phyloP scores from a whole-genome alignment of 192 early-diverging fungal genomes.

The Nowakowskiella sp. region DNA sequence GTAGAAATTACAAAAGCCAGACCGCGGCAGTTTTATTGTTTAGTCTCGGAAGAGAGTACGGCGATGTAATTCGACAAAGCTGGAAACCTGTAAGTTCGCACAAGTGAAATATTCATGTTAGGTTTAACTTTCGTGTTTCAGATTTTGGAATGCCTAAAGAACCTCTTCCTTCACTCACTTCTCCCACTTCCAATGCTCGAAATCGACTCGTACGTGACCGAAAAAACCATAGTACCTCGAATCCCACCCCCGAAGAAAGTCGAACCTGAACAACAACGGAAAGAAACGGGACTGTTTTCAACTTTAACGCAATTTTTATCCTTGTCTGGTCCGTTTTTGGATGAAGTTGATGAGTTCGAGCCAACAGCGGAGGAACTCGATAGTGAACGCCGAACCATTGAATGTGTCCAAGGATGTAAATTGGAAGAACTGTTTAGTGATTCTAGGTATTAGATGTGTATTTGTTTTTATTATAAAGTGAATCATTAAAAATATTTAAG shows the following conservation, averaged over 20 bases:
- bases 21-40: slow-evolving; percentile 84
- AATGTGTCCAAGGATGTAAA: slow-evolving; percentile 62
- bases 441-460: slow-evolving; percentile 38
- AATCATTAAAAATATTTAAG: slow-evolving; percentile 20
- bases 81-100: slow-evolving; percentile 60
- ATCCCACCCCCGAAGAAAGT: slow-evolving; percentile 27
- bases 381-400: slow-evolving; percentile 50
- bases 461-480: slow-evolving; percentile 1
- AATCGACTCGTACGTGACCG: slow-evolving; percentile 66
- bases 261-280: slow-evolving; percentile 33
- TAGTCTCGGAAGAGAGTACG: slow-evolving; percentile 58
- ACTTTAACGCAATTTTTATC: slow-evolving; percentile 70
- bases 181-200: slow-evolving; percentile 58
- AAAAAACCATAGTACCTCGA: slow-evolving; percentile 57
- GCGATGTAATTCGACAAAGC: slow-evolving; percentile 54
- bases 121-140: slow-evolving; percentile 11
- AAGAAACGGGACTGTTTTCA: slow-evolving; percentile 64
- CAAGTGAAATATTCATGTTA: background rate
- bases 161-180: slow-evolving; percentile 70
- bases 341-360: slow-evolving; percentile 35
- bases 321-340: slow-evolving; percentile 46
- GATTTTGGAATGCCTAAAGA: slow-evolving; percentile 62
- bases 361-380: slow-evolving; percentile 66
- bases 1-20: slow-evolving; percentile 81
- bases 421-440: slow-evolving; percentile 67